Conservation (phyloP, 805 yeast species). For the Kazachstania kunashirensis region DNA sequence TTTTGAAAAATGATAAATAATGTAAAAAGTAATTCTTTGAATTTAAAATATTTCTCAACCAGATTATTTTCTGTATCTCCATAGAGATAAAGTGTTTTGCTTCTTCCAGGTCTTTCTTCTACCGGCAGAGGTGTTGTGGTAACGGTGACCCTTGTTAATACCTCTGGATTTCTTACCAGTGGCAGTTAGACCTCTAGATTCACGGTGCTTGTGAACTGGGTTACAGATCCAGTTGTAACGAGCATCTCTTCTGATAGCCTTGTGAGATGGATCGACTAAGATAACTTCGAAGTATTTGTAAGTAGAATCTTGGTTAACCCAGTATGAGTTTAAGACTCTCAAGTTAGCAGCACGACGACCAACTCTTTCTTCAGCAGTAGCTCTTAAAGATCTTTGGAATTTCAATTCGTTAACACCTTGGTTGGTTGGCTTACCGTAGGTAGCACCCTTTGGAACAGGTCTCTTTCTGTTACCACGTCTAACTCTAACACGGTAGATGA, state of each 20-base stretch:
- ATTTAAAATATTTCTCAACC: conserved; percentile 9
- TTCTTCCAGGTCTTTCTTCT: conserved; percentile 99
- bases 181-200: conserved; percentile 96
- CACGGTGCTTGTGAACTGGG: conserved; percentile 99
- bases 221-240: conserved; percentile 99
- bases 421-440: conserved; percentile 99
- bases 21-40: too few relatives aligned
- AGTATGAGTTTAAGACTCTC: conserved; percentile 99
- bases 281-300: conserved; percentile 99
- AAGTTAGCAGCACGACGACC: conserved; percentile 98
- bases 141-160: conserved; percentile 99
- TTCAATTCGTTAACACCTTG: conserved; percentile 99
- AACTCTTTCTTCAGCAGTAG: conserved; percentile 99
- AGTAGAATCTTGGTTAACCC: conserved; percentile 99
- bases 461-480: conserved; percentile 99
- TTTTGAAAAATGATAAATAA: too few relatives aligned
- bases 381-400: conserved; percentile 96
- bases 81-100: conserved; percentile 95
- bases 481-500: conserved; percentile 96
- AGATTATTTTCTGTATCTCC: conserved; percentile 94
- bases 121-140: conserved; percentile 96
- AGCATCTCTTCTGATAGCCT: conserved; percentile 97
- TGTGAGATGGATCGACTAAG: conserved; percentile 94
- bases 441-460: conserved; percentile 99
- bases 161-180: conserved; percentile 99